Percentiles rank a stretch among this genome's conserved stretches.
These are phyloP conservation scores for Emydomyces testavorans DNA, from an alignment of 2,329 filamentous ascomycete genomes.

Conservation along the genomic window DNA sequence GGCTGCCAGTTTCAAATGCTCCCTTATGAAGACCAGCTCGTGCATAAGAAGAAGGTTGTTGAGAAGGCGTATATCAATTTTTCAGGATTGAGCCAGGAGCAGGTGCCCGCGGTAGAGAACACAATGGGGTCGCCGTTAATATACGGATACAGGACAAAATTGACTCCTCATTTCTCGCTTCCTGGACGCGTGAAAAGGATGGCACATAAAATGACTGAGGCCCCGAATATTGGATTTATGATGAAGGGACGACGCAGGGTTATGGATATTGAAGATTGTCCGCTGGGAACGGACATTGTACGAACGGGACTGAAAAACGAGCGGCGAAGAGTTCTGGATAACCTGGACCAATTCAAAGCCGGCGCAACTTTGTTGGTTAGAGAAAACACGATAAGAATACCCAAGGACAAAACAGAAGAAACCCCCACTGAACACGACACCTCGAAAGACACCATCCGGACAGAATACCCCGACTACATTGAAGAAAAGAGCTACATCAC, in stretches of 20 bases:
- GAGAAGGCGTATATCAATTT: slow-evolving; percentile 90
- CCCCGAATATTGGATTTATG: slow-evolving; percentile 83
- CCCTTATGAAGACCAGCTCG: slow-evolving; percentile 72
- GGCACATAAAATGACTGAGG: slow-evolving; percentile 31
- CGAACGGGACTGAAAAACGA: slow-evolving; percentile 67
- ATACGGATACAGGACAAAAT: slow-evolving; percentile 90
- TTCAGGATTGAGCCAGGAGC: slow-evolving; percentile 63
- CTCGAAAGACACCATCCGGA: slow-evolving; percentile 39
- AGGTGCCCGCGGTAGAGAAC: slow-evolving; percentile 64
- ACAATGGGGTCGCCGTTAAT: slow-evolving; percentile 84
- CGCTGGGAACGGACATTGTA: slow-evolving; percentile 81
- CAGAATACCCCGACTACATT: slow-evolving; percentile 49
- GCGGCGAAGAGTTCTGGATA: slow-evolving; percentile 59
- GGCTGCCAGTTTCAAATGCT: slow-evolving; percentile 99
- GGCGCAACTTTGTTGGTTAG: slow-evolving; percentile 83
- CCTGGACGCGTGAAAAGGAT: slow-evolving; percentile 48
- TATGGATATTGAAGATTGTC: slow-evolving; percentile 93
- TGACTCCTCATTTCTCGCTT: slow-evolving; percentile 90
- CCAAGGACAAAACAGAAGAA: slow-evolving; percentile 15
- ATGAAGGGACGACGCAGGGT: slow-evolving; percentile 67
- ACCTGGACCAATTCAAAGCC: slow-evolving; percentile 59
- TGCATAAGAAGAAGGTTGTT: slow-evolving; percentile 72
- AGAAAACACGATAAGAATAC: slow-evolving; percentile 60
- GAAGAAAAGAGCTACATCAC: slow-evolving; percentile 85
- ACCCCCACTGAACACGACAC: slow-evolving; percentile 22